Percentiles rank a stretch among this genome's conserved stretches.
Conservation (phyloP, 1,284 basidiomycete species). For the Singerocomus inundabilis region DNA sequence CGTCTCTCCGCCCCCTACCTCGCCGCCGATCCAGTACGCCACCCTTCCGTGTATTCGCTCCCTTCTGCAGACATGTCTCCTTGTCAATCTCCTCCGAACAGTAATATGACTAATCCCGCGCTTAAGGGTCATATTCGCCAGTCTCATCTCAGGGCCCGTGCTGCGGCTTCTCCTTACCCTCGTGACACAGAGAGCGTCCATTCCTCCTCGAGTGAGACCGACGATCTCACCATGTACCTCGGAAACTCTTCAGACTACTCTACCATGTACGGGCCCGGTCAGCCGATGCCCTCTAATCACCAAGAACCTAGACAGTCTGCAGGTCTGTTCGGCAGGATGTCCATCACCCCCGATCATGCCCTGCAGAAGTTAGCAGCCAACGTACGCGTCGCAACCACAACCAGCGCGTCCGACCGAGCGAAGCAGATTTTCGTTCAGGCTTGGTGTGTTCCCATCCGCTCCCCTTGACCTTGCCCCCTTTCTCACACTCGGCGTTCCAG, state of each 20-base stretch:
- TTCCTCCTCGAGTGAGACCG: slow-evolving; percentile 80
- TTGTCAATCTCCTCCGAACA: slow-evolving; percentile 67
- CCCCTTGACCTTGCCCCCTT: slow-evolving; percentile 4
- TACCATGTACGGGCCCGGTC: slow-evolving; percentile 51
- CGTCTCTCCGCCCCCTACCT: slow-evolving; percentile 59
- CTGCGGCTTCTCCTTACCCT: slow-evolving; percentile 76
- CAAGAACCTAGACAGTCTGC: slow-evolving; percentile 66
- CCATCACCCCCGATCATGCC: slow-evolving; percentile 68
- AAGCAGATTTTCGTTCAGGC: slow-evolving; percentile 90
- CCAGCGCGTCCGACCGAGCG: slow-evolving; percentile 82
- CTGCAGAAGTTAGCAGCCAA: slow-evolving; percentile 84
- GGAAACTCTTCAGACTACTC: slow-evolving; percentile 58
- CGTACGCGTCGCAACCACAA: slow-evolving; percentile 82
- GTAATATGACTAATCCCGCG: slow-evolving; percentile 65
- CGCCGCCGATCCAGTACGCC: slow-evolving; percentile 45
- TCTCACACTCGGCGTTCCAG: slow-evolving; percentile 40
- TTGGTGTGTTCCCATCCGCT: slow-evolving; percentile 51
- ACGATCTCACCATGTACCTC: slow-evolving; percentile 77
- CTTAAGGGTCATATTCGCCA: slow-evolving; percentile 72
- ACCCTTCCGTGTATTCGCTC: slow-evolving; percentile 46
- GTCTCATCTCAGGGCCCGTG: slow-evolving; percentile 72
- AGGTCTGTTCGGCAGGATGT: slow-evolving; percentile 71
- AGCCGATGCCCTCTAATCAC: slow-evolving; percentile 48
- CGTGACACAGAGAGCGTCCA: slow-evolving; percentile 81
- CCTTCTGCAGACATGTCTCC: slow-evolving; percentile 44